Percentiles rank a stretch among this genome's conserved stretches.
Evolutionary conservation across 2,329 filamentous ascomycete species (phyloP).

Genomic region (Cladorrhinum sp.): DNA sequence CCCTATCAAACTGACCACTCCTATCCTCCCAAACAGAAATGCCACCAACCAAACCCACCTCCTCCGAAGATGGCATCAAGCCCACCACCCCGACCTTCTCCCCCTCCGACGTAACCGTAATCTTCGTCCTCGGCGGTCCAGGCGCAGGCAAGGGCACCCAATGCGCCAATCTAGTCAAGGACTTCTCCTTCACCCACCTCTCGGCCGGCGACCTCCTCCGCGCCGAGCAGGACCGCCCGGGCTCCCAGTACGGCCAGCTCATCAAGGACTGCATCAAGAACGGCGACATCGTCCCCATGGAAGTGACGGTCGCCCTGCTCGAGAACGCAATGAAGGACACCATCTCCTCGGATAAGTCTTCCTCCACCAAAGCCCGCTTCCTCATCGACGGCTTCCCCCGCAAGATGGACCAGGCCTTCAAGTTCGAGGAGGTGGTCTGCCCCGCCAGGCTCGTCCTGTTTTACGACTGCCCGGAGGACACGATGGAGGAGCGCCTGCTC

Average conservation of each 20-base stretch:
- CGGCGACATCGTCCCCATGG: slow-evolving; percentile 96
- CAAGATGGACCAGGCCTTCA: slow-evolving; percentile 93
- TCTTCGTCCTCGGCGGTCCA: slow-evolving; percentile 95
- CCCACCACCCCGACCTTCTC: slow-evolving; percentile 68
- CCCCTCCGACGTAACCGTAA: slow-evolving; percentile 74
- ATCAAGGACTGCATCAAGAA: slow-evolving; percentile 94
- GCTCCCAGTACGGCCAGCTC: slow-evolving; percentile 84
- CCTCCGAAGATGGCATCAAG: slow-evolving; percentile 38
- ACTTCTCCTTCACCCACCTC: slow-evolving; percentile 90
- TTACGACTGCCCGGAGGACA: slow-evolving; percentile 86
- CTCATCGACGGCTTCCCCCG: slow-evolving; percentile 81
- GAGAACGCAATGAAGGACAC: slow-evolving; percentile 86
- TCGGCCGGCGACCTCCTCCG: slow-evolving; percentile 91
- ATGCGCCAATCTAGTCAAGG: slow-evolving; percentile 79
- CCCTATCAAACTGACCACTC: slow-evolving; percentile 6
- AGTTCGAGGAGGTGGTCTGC: slow-evolving; percentile 89
- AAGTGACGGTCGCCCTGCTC: slow-evolving; percentile 88
- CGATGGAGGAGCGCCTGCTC: slow-evolving; percentile 80
- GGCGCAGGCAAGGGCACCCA: slow-evolving; percentile 97
- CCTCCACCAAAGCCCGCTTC: slow-evolving; percentile 59
- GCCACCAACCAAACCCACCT: slow-evolving; percentile 43
- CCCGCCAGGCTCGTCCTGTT: slow-evolving; percentile 84
- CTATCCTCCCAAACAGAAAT: slow-evolving; percentile 23
- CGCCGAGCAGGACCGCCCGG: slow-evolving; percentile 84
- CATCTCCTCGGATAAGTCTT: slow-evolving; percentile 44